phyloP scores from a whole-genome alignment of 805 yeast genomes.

The Candida railenensis region DNA sequence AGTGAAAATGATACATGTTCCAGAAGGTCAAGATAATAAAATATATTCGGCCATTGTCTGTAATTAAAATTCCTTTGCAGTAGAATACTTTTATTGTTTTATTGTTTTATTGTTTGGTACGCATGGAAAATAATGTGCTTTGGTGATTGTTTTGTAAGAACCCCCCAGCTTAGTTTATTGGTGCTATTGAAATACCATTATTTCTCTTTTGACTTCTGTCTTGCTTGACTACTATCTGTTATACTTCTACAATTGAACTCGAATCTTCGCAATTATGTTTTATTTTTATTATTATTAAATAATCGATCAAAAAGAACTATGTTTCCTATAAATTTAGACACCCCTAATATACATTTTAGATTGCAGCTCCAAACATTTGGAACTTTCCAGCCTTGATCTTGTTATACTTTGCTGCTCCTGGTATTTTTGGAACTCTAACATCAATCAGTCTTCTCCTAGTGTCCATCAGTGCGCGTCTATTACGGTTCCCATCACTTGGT shows the following conservation, averaged over 20 bases:
- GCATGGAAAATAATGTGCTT: too few species aligned
- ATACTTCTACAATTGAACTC: neutral
- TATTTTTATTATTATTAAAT: too few species aligned
- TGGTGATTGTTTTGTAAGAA: too few species aligned
- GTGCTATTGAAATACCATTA: too few species aligned
- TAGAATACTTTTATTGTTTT: too few species aligned
- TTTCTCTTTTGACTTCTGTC: too few species aligned
- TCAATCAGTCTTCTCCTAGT: constrained; percentile 5
- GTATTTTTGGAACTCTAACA: constrained; percentile 1
- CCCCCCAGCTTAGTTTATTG: too few species aligned
- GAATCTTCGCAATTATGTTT: neutral
- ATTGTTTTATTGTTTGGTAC: too few species aligned
- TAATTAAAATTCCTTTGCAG: too few species aligned
- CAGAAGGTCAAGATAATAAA: too few species aligned
- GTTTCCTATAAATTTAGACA: neutral
- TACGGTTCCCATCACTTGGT: constrained; percentile 2
- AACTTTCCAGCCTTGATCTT: constrained; percentile 1
- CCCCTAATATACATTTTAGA: neutral
- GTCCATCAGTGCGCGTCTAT: constrained; percentile 2
- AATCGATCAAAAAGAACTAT: neutral
- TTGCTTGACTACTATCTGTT: neutral
- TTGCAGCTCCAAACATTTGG: constrained; percentile 2
- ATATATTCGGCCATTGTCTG: too few species aligned
- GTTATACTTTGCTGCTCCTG: constrained; percentile 2
- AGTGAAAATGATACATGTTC: too few species aligned